phyloP scores from a whole-genome alignment of 345 rosid species.

The Pelargonium nanum region DNA sequence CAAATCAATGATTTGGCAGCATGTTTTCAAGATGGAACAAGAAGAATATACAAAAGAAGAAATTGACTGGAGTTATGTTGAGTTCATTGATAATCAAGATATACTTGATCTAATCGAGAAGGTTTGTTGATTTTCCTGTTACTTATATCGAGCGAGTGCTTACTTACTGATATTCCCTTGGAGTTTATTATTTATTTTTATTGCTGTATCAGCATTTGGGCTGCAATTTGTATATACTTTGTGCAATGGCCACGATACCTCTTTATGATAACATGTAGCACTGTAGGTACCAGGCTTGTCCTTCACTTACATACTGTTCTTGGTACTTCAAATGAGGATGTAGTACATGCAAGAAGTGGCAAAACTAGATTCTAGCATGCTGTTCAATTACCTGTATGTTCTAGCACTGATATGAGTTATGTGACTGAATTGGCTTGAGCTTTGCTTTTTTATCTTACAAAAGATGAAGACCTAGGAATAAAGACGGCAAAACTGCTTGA shows the following conservation, averaged over 20 bases:
- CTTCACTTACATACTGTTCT: neutral
- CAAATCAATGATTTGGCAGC: slow-evolving; percentile 30
- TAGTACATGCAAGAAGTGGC: too few species aligned
- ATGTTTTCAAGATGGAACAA: slow-evolving; percentile 99
- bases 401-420: too few species aligned
- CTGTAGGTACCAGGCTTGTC: neutral
- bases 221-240: slow-evolving; percentile 53
- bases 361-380: too few species aligned
- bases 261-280: neutral
- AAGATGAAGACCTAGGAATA: too few species aligned
- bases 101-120: slow-evolving; percentile 92
- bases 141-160: neutral
- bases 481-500: too few species aligned
- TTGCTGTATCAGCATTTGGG: slow-evolving; percentile 68
- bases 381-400: too few species aligned
- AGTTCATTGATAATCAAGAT: slow-evolving; percentile 90
- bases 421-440: too few species aligned
- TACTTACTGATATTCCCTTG: neutral
- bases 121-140: slow-evolving; percentile 27
- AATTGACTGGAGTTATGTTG: slow-evolving; percentile 98
- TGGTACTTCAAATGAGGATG: neutral
- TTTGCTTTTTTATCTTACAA: too few species aligned
- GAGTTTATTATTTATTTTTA: neutral
- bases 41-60: slow-evolving; percentile 94
- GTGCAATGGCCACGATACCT: neutral